Conservation (phyloP, 805 yeast genomes). For the Cyberlindnera euphorbiae region DNA sequence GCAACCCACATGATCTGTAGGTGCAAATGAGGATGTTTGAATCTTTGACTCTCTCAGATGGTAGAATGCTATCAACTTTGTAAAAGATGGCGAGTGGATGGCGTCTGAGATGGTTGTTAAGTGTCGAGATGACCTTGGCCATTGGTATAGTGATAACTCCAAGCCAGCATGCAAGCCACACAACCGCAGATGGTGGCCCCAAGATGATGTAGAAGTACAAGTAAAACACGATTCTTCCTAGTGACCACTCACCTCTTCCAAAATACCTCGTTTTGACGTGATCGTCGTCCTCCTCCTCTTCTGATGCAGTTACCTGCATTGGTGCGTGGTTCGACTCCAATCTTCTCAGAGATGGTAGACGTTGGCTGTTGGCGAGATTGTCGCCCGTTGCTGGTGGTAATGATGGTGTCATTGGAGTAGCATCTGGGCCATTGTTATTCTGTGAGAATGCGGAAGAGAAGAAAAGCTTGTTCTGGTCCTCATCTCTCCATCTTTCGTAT, state of each 20-base stretch:
- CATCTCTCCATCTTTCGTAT: constrained; percentile 81
- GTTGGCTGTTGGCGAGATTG: constrained; percentile 6
- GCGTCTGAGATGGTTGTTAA: constrained; percentile 74
- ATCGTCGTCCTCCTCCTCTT: constrained; percentile 21
- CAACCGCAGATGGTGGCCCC: constrained; percentile 57
- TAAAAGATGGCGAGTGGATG: constrained; percentile 89
- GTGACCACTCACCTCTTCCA: constrained; percentile 90
- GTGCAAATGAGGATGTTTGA: constrained; percentile 77
- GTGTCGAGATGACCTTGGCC: constrained; percentile 69
- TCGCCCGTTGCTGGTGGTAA: constrained; percentile 7
- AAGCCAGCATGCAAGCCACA: constrained; percentile 70
- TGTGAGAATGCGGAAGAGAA: constrained; percentile 37
- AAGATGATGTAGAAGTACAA: constrained; percentile 61
- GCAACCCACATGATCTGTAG: constrained; percentile 86
- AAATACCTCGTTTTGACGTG: constrained; percentile 53
- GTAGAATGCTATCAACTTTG: constrained; percentile 42
- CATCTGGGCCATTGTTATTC: constrained; percentile 1
- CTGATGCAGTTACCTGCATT: not conserved
- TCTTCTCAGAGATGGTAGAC: constrained; percentile 6
- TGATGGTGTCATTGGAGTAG: constrained; percentile 10
- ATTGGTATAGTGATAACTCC: constrained; percentile 88
- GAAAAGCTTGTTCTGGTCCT: constrained; percentile 71
- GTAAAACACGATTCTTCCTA: constrained; percentile 77
- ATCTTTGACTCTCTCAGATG: constrained; percentile 24
- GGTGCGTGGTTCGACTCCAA: constrained; percentile 1